Evolutionary conservation across 495 filamentous ascomycete species (phyloP), one percentile per base, ranked within the genome.

Genomic region (Neurospora sp.): DNA sequence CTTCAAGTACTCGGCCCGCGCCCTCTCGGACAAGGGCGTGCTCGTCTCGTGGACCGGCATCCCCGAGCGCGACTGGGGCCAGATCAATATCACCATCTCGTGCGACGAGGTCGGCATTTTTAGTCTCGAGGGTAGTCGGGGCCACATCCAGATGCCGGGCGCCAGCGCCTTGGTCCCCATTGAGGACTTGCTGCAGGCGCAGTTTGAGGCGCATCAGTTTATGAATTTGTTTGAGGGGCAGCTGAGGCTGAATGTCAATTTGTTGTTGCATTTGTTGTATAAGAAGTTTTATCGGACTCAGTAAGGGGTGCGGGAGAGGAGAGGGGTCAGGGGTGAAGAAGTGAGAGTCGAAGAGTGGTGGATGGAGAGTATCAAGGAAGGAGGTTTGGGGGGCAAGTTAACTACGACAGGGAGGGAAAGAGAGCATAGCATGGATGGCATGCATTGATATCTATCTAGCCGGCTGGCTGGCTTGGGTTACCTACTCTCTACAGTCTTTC

Each of bases 81-180:
- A 92, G 74, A 90, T 97, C 79, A 94, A 97, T 80, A 85, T 99
- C 72, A 98, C 96, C 27, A 96, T 99, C 76, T 92, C 89, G 45
- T 94, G 91, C 74, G 97, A 99, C 79, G 91, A 96, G 81, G 94
- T 99, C 69, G 96, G 96, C 65, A 89, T 97, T 3, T 99, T 98
- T 82, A 91, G 90, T 74, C 85, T 99, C 69, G 96, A 99, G 80
- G 96, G 94, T 20, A 94, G 91, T 80, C 91, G 89, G 71, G 94
- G 96, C 47, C 94, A 92, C 74, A 97, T 98, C 85, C 94, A 97
- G 88, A 92, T 99, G 41, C 94, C 96, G 1, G 96, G 96, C 12
- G 96, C 94, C 44, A 96, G 91, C 77, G 94, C 93, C 37, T 89
- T 94, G 77, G 89, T 99, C 68, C 90, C 94, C 59, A 87, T 98